Evolutionary conservation across 2,329 filamentous ascomycete species (phyloP).

Genomic region (Scedosporium minutisporum): DNA sequence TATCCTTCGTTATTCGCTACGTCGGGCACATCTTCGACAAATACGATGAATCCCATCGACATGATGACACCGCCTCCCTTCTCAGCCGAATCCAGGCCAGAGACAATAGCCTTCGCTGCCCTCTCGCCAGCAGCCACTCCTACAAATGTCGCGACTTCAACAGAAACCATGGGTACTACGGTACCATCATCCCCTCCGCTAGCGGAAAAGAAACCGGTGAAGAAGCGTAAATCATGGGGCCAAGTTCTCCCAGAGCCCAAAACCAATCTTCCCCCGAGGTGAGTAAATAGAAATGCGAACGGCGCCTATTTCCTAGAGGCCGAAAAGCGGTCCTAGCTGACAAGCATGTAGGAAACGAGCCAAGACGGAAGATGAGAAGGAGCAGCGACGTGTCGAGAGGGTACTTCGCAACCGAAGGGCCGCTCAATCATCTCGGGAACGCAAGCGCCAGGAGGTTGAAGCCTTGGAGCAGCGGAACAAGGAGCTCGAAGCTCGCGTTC

Average conservation of each 20-base stretch:
- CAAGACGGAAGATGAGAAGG: constrained; percentile 98
- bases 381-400: constrained; percentile 92
- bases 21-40: constrained; percentile 18
- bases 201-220: constrained; percentile 61
- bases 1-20: constrained; percentile 39
- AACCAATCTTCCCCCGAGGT: constrained; percentile 88
- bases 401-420: constrained; percentile 93
- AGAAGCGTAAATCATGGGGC: constrained; percentile 98
- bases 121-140: constrained; percentile 6
- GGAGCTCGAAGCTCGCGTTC: constrained; percentile 55
- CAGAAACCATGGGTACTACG: constrained; percentile 10
- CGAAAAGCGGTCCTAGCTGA: constrained; percentile 13
- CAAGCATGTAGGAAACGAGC: constrained; percentile 59
- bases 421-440: constrained; percentile 91
- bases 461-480: constrained; percentile 68
- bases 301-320: not conserved
- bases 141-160: constrained; percentile 8
- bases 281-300: constrained; percentile 20
- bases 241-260: constrained; percentile 94
- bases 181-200: constrained; percentile 11
- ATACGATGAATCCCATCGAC: constrained; percentile 35
- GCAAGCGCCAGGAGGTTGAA: constrained; percentile 82
- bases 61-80: constrained; percentile 39
- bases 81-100: constrained; percentile 17
- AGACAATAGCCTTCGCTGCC: constrained; percentile 17